phyloP scores from a whole-genome alignment of 2,329 filamentous ascomycete species.

The Aspergillus piperis region DNA sequence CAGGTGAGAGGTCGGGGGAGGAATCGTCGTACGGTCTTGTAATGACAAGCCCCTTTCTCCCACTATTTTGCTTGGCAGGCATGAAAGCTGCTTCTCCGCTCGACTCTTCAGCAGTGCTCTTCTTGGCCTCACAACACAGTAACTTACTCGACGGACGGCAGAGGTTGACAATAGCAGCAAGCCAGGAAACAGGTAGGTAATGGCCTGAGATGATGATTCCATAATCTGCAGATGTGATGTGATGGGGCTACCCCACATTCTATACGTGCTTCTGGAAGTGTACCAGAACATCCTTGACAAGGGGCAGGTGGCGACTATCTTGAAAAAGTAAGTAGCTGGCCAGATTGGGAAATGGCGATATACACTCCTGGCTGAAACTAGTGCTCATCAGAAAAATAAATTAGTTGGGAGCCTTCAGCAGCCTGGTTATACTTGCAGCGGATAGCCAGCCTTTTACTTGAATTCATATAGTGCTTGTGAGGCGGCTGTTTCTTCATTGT shows the following conservation, averaged over 20 bases:
- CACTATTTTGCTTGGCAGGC: slow-evolving; percentile 19
- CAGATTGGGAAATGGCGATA: not conserved
- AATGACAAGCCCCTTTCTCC: not conserved
- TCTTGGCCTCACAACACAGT: slow-evolving; percentile 12
- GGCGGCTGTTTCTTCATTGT: not conserved
- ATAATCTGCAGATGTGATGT: not conserved
- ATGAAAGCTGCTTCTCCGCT: slow-evolving; percentile 11
- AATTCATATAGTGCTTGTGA: too few relatives aligned
- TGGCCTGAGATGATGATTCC: not conserved
- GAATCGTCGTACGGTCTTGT: not conserved
- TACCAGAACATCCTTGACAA: not conserved
- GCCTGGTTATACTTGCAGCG: too few relatives aligned
- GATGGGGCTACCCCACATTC: not conserved
- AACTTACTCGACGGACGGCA: not conserved
- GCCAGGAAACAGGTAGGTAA: not conserved
- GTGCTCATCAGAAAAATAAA: not conserved
- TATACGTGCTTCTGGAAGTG: not conserved
- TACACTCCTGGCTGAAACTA: not conserved
- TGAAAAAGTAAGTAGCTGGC: not conserved
- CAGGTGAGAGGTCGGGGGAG: not conserved
- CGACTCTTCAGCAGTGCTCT: slow-evolving; percentile 11
- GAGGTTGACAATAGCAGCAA: slow-evolving; percentile 1
- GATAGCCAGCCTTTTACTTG: too few relatives aligned
- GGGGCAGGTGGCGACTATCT: not conserved
- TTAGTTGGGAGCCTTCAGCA: too few relatives aligned